Conservation (phyloP, 257 asterid species). For the Capsicum pubescens region DNA sequence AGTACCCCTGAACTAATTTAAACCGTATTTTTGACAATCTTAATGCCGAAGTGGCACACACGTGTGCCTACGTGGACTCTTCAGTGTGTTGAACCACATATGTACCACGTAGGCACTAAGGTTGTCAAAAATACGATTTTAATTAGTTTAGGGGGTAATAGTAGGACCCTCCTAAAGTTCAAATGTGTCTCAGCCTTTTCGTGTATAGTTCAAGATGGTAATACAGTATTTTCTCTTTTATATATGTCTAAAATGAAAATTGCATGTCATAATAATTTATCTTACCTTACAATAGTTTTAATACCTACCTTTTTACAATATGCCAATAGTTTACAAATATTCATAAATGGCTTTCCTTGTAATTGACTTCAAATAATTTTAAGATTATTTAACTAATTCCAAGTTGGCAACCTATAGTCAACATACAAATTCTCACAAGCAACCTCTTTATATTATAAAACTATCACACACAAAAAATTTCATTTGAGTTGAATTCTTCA, state of each 20-base stretch:
- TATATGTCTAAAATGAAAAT: background rate
- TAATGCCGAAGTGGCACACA: no score
- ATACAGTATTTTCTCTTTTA: no score
- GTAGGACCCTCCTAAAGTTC: no score
- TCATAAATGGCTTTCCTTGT: background rate
- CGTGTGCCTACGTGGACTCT: no score
- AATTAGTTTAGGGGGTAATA: no score
- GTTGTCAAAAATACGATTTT: no score
- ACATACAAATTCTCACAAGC: background rate
- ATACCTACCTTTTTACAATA: background rate
- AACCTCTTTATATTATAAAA: background rate
- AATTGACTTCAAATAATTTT: background rate
- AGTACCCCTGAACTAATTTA: no score
- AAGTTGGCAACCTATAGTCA: background rate
- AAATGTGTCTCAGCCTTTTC: no score
- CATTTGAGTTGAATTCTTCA: background rate
- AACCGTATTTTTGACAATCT: no score
- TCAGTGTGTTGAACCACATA: no score
- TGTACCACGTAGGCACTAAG: no score
- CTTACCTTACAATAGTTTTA: background rate
- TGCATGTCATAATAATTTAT: background rate
- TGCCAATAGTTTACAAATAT: background rate
- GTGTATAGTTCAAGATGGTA: no score
- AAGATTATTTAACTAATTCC: background rate
- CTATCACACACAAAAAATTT: background rate